These are phyloP conservation scores for Acacia pycnantha DNA, from an alignment of 331 rosid genomes.

Conservation along the genomic window DNA sequence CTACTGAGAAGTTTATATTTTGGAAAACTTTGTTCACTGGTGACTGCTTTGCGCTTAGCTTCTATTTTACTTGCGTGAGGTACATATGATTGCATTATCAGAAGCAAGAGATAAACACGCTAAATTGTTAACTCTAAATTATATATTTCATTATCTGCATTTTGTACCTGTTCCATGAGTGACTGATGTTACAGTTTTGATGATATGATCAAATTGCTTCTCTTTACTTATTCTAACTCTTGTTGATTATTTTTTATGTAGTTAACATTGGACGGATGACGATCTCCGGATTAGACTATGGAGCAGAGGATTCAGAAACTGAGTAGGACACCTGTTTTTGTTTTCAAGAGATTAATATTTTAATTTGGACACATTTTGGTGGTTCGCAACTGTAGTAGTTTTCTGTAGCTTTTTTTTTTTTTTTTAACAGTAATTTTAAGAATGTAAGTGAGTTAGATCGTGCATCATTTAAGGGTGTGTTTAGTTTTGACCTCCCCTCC, in stretches of 20 bases:
- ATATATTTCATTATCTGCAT: not conserved
- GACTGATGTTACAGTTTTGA: not conserved
- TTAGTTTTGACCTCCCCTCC: no score
- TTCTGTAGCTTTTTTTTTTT: not conserved
- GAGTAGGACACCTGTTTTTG: slow-evolving; percentile 8
- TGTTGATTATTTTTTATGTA: slow-evolving; percentile 36
- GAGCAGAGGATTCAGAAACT: slow-evolving; percentile 41
- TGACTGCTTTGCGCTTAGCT: not conserved
- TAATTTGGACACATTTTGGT: not conserved
- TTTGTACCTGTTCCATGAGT: not conserved
- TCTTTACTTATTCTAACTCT: not conserved
- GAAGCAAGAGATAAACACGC: slow-evolving; percentile 7
- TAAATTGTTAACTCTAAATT: not conserved
- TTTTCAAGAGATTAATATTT: not conserved
- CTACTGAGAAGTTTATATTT: slow-evolving; percentile 3
- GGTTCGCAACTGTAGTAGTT: not conserved
- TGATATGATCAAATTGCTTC: not conserved
- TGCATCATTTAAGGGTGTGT: not conserved
- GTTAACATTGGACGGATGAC: slow-evolving; percentile 86
- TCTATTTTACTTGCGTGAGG: not conserved
- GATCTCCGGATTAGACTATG: slow-evolving; percentile 64
- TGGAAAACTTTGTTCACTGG: not conserved
- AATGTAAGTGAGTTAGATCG: not conserved
- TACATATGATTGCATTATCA: not conserved
- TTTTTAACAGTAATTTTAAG: not conserved